A percentile compares a stretch with the other conserved stretches of the same genome.
phyloP scores from a whole-genome alignment of 2,329 filamentous ascomycete species.

The Dothistroma pini region DNA sequence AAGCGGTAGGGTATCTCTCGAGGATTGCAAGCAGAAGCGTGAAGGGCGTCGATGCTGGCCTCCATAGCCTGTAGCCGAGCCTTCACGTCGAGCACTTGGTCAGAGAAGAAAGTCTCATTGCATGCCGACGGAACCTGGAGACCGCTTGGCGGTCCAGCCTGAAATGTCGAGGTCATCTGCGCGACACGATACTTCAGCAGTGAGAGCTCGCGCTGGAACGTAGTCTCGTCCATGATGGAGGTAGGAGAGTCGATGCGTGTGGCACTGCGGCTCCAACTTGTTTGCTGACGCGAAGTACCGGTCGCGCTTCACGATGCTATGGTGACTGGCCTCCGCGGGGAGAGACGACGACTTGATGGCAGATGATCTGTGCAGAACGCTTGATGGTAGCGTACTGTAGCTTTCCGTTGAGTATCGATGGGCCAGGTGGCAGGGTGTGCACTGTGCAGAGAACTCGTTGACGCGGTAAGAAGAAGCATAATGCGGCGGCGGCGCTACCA shows the following conservation, averaged over 20 bases:
- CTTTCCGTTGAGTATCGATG: background rate
- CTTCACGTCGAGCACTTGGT: conserved; percentile 16
- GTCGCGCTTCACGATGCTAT: background rate
- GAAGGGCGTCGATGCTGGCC: conserved; percentile 5
- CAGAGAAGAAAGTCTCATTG: conserved; percentile 11
- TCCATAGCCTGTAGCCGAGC: conserved; percentile 14
- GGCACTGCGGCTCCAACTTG: background rate
- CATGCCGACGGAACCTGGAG: background rate
- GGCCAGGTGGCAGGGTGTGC: background rate
- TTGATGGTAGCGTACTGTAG: background rate
- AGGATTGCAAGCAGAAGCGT: background rate
- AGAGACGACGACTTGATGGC: background rate
- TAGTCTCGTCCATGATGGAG: conserved; percentile 25
- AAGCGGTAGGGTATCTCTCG: background rate
- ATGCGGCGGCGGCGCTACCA: background rate
- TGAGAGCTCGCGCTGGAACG: conserved; percentile 26
- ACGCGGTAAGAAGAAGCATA: background rate
- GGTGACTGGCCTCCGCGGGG: background rate
- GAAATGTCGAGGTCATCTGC: conserved; percentile 20
- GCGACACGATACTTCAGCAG: conserved; percentile 24
- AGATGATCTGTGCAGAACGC: background rate
- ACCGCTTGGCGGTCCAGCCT: conserved; percentile 2
- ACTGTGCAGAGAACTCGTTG: background rate
- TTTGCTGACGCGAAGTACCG: background rate
- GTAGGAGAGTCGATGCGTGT: background rate